Conservation (phyloP, 306 rosid genomes). For the Cicer yamashitae region DNA sequence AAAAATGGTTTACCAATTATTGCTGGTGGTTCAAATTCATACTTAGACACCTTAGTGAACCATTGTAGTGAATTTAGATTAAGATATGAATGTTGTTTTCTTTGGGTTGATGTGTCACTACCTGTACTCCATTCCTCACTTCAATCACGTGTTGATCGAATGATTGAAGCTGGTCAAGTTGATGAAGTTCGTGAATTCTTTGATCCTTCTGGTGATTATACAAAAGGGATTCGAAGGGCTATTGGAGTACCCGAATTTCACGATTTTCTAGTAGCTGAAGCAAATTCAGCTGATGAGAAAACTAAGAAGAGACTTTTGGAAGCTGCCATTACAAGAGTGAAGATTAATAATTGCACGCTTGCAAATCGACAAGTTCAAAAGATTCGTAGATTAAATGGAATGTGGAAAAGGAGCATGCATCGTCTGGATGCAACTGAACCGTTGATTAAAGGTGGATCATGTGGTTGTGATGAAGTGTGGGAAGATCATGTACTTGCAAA, state of each 20-base stretch:
- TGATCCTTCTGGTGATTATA: constrained; percentile 44
- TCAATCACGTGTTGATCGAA: constrained; percentile 50
- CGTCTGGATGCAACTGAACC: constrained; percentile 53
- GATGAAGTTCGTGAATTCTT: constrained; percentile 48
- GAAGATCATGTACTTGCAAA: constrained; percentile 39
- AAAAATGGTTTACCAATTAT: constrained; percentile 52
- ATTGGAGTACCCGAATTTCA: constrained; percentile 58
- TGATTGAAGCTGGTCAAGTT: constrained; percentile 52
- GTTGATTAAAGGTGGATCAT: not conserved
- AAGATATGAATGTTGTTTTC: constrained; percentile 54
- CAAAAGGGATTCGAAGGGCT: constrained; percentile 48
- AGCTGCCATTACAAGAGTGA: constrained; percentile 47
- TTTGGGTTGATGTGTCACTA: constrained; percentile 53
- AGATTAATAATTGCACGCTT: constrained; percentile 49
- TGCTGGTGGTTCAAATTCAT: constrained; percentile 63
- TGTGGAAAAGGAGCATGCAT: constrained; percentile 48
- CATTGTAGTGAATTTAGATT: constrained; percentile 40
- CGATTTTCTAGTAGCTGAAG: constrained; percentile 40
- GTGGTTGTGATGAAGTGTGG: constrained; percentile 36
- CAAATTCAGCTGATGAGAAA: not conserved
- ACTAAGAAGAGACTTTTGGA: constrained; percentile 33
- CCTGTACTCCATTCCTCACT: constrained; percentile 48
- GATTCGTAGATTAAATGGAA: constrained; percentile 42
- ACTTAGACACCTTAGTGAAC: constrained; percentile 45
- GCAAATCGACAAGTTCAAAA: constrained; percentile 50